These are phyloP conservation scores for Cladosporium cucumerinum DNA, from an alignment of 2,329 filamentous ascomycete genomes.

Conservation along the genomic window DNA sequence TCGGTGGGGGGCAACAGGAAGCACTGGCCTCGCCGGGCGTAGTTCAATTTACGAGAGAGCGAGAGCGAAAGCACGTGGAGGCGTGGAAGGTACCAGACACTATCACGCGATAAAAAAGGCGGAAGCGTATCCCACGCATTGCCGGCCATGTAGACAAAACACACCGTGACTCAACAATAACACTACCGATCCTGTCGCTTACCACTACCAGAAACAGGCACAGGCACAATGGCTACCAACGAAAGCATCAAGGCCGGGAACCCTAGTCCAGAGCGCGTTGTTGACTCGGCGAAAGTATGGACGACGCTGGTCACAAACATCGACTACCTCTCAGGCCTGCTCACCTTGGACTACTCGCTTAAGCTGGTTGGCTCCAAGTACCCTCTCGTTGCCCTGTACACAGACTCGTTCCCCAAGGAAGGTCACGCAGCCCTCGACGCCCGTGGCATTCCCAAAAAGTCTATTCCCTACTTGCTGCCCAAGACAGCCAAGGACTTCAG, in stretches of 20 bases:
- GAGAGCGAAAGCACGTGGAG: background rate
- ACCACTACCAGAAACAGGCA: background rate
- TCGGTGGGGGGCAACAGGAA: background rate
- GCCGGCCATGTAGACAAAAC: background rate
- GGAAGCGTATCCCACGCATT: background rate
- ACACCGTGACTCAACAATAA: conserved; percentile 1
- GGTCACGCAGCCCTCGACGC: conserved; percentile 67
- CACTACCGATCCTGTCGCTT: background rate
- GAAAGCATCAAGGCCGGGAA: conserved; percentile 28
- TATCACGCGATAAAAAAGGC: background rate
- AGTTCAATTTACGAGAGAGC: background rate
- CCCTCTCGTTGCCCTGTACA: conserved; percentile 79
- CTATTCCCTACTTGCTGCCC: conserved; percentile 70
- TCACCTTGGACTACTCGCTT: conserved; percentile 77
- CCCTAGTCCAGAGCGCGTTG: conserved; percentile 29
- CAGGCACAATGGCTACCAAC: conserved; percentile 19
- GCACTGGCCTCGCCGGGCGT: background rate
- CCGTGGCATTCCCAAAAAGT: conserved; percentile 66
- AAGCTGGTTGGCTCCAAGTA: conserved; percentile 64
- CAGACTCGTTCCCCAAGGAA: conserved; percentile 66
- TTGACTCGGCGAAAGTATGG: conserved; percentile 62
- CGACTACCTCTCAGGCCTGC: conserved; percentile 74
- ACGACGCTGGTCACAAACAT: conserved; percentile 83
- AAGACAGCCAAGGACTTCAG: conserved; percentile 63
- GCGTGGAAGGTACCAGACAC: background rate